phyloP scores from a whole-genome alignment of 306 rosid species.

The Lotus japonicus region DNA sequence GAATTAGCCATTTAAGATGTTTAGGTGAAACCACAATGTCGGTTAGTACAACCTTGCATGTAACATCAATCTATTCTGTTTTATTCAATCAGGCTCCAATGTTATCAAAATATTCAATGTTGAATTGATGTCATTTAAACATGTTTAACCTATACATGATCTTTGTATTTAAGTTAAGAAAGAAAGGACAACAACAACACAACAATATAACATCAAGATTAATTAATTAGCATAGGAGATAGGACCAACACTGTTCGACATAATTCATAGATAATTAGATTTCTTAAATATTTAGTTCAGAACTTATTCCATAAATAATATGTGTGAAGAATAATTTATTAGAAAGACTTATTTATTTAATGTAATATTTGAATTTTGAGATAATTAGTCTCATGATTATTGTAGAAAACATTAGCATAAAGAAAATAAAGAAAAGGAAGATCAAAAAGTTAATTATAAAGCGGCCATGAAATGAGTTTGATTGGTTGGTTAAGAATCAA shows the following conservation, averaged over 20 bases:
- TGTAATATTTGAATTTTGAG: too few species aligned
- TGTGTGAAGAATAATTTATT: too few species aligned
- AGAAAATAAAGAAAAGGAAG: too few species aligned
- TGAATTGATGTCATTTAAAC: conserved; percentile 4
- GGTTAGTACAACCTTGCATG: conserved; percentile 7
- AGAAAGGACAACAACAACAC: background rate
- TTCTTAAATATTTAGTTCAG: too few species aligned
- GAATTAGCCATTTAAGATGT: background rate
- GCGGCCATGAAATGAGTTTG: conserved; percentile 10
- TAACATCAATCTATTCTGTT: conserved; percentile 16
- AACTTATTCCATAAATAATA: too few species aligned
- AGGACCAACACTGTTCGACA: too few species aligned
- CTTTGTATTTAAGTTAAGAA: background rate
- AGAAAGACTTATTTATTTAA: too few species aligned
- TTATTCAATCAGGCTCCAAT: background rate
- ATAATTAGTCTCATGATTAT: too few species aligned
- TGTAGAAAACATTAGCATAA: too few species aligned
- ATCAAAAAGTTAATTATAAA: too few species aligned
- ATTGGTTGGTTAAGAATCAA: conserved; percentile 48
- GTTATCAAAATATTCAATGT: background rate
- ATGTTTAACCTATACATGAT: background rate
- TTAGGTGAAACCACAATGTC: conserved; percentile 21
- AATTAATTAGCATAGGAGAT: too few species aligned
- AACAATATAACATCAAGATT: background rate
- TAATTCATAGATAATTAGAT: too few species aligned